Evolutionary conservation across 805 yeast genomes (phyloP), one percentile per base, ranked within the genome.

Genomic region (Cyberlindnera mississippiensis): DNA sequence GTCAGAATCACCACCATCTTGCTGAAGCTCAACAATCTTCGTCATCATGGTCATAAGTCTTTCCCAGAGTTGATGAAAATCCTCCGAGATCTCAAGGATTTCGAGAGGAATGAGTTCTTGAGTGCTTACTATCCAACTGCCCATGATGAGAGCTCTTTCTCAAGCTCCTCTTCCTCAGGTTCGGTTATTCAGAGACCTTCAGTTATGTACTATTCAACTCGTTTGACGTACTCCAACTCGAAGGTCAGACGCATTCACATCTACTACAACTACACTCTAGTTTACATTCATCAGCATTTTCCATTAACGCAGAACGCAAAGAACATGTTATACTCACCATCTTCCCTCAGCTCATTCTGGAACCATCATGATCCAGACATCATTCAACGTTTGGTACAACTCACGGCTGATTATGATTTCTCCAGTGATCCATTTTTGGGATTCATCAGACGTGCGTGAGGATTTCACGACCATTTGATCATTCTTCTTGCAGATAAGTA

Each of bases 21-120:
- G 24, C 28, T 53, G 28, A 48, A 41, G 26, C 38, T 55, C 35
- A 55, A 53, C 43, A 45, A 46, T 18, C 28, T 52, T 8, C 36
- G 41, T 11, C 48, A 53, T 28, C 38, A 44, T 12, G 33, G 31
- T 11, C 29, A 26, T 13, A 26, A 34, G 17, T 28, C 33, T 12
- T 10, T 22, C 10, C 6, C 13, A 10, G 41, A 37, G 17, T 27
- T 50, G n/a, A 15, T 17, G 1, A 9, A 17, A 9, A 38, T 45
- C 11, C 24, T 48, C 13, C 28, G 36, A 6, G 48, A 50, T 8
- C 14, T 55, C 24, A 53, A 53, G 28, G 33, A 40, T 9, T 38
- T 55, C 19, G 57, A 55, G 30, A 31, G 41, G 37, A 55, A 53
- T 28, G 46, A 45, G 18, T 52, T 53, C 33, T 15, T 48, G 13